Evolutionary conservation across 129 eudicot species (phyloP).

Genomic region (Scalesia atractyloides): DNA sequence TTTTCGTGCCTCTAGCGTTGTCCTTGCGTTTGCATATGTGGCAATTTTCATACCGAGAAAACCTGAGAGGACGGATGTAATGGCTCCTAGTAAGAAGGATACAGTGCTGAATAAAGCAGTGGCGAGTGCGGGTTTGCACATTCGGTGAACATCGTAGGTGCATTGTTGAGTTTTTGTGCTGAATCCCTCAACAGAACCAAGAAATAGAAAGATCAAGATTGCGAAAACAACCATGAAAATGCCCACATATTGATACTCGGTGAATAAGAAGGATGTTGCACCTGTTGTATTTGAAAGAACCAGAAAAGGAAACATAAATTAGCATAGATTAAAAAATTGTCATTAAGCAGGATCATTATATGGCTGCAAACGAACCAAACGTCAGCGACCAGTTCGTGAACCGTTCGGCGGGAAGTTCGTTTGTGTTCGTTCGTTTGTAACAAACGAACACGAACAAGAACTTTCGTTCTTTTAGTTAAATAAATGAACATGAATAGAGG

Average conservation of each 20-base stretch:
- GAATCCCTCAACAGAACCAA: conserved; percentile 83
- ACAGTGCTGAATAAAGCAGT: conserved; percentile 76
- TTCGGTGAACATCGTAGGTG: conserved; percentile 47
- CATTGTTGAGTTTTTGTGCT: conserved; percentile 65
- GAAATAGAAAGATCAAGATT: conserved; percentile 68
- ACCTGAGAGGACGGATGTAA: conserved; percentile 80
- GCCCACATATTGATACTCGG: conserved; percentile 79
- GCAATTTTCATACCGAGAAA: conserved; percentile 92
- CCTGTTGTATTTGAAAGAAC: conserved; percentile 39
- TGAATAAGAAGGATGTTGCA: conserved; percentile 75
- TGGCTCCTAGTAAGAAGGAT: conserved; percentile 75
- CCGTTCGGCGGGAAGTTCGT: no score
- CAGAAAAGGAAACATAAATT: conserved; percentile 7
- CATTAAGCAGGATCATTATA: not conserved
- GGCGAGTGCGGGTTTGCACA: conserved; percentile 87
- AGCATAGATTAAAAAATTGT: not conserved
- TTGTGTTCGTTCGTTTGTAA: no score
- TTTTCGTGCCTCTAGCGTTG: conserved; percentile 72
- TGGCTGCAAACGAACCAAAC: no score
- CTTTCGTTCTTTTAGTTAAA: no score
- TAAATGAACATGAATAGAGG: no score
- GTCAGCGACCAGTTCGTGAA: no score
- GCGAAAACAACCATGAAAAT: conserved; percentile 90
- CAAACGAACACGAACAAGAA: no score
- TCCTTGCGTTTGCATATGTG: conserved; percentile 73